Evolutionary conservation across 768 basidiomycete genomes (phyloP).

Genomic region (Collybiopsis confluens): DNA sequence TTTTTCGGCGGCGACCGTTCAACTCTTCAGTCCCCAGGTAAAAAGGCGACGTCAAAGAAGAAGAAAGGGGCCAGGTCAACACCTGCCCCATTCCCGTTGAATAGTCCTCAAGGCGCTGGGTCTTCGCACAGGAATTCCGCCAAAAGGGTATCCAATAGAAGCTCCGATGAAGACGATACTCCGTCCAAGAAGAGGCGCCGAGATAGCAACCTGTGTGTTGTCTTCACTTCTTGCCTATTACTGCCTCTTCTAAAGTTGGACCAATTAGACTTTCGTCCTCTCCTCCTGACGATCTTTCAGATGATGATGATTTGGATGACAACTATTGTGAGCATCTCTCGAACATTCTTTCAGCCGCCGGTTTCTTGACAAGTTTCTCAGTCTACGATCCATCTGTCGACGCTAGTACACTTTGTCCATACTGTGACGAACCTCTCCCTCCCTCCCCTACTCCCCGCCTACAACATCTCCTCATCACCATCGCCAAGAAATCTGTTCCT

Average conservation of each 20-base stretch:
- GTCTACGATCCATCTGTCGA: slow-evolving; percentile 50
- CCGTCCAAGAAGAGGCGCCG: slow-evolving; percentile 3
- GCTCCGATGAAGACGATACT: neutral
- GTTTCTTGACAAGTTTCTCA: slow-evolving; percentile 23
- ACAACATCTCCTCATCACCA: slow-evolving; percentile 44
- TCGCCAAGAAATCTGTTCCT: slow-evolving; percentile 47
- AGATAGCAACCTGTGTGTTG: slow-evolving; percentile 13
- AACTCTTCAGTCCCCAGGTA: no score
- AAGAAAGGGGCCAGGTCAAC: neutral
- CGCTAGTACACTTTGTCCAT: slow-evolving; percentile 71
- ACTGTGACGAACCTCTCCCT: slow-evolving; percentile 73
- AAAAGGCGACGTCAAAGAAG: no score
- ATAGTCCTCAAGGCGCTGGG: neutral
- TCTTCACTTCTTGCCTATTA: slow-evolving; percentile 1
- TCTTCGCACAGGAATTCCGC: neutral
- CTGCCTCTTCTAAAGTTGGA: slow-evolving; percentile 2
- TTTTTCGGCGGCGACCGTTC: no score
- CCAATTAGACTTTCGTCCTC: neutral
- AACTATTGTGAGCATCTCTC: slow-evolving; percentile 33
- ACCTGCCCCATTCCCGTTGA: neutral
- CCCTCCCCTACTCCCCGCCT: slow-evolving; percentile 56
- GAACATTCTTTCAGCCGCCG: neutral
- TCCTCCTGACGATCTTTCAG: neutral
- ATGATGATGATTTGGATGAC: slow-evolving; percentile 32
- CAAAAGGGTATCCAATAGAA: neutral